These are phyloP conservation scores for Exophiala mesophila DNA, from an alignment of 2,329 filamentous ascomycete species.

Conservation along the genomic window DNA sequence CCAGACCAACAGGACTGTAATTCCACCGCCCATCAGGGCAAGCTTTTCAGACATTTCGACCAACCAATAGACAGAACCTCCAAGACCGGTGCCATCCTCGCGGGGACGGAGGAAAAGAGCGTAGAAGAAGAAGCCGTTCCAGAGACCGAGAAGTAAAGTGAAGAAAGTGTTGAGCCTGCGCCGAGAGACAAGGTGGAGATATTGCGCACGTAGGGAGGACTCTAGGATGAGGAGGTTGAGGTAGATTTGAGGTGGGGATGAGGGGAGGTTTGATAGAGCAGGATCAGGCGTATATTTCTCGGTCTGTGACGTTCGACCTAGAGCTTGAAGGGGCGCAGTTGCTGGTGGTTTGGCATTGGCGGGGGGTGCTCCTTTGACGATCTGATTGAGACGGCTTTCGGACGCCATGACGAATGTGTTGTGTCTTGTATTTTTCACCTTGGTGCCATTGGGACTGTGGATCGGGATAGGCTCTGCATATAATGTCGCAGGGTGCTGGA, in stretches of 20 bases:
- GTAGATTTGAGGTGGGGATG: slow-evolving; percentile 92
- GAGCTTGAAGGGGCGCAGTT: slow-evolving; percentile 38
- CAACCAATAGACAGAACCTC: slow-evolving; percentile 94
- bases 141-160: slow-evolving; percentile 69
- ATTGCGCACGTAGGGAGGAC: slow-evolving; percentile 86
- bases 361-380: slow-evolving; percentile 83
- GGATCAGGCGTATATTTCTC: slow-evolving; percentile 43
- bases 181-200: slow-evolving; percentile 81
- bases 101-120: slow-evolving; percentile 91
- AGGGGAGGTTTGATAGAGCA: slow-evolving; percentile 74
- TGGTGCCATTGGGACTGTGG: slow-evolving; percentile 10
- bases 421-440: slow-evolving; percentile 2
- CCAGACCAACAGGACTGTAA: slow-evolving; percentile 84
- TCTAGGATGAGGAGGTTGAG: slow-evolving; percentile 96
- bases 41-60: slow-evolving; percentile 87
- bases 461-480: no score
- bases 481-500: no score
- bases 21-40: slow-evolving; percentile 82
- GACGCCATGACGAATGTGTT: slow-evolving; percentile 49
- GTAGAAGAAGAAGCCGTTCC: slow-evolving; percentile 82
- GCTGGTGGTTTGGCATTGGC: slow-evolving; percentile 49
- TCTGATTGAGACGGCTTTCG: slow-evolving; percentile 67
- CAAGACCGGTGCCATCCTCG: slow-evolving; percentile 78
- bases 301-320: slow-evolving; percentile 15
- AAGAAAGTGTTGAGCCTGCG: slow-evolving; percentile 92